Evolutionary conservation across 805 yeast species (phyloP), one percentile per base, ranked within the genome.

Genomic region (Ogataea henricii): DNA sequence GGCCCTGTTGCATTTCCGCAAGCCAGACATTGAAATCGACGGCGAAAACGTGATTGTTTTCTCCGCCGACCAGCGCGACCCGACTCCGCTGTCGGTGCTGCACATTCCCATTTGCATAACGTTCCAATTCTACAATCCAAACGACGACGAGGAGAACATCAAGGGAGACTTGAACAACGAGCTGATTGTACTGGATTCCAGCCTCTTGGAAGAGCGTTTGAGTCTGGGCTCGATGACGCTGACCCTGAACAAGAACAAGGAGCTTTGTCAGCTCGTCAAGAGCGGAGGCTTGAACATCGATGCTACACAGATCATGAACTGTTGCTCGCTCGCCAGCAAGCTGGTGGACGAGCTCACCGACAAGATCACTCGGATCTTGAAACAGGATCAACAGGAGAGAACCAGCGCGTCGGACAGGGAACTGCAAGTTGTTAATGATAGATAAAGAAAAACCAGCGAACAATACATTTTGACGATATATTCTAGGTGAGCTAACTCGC

Each of bases 61-160:
- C 62, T 78, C 83, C 25, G 61, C 80, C 21, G 80, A 83, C 23
- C 96, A 92, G 58, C 78, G 96, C 49, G 90, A 87, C 38, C 97
- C 97, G 0, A 89, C 89, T 1, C 85, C 92, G 25, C 73, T 92
- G 47, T 85, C 95, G 37, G 79, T 92, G 6, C 69, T 94, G 50
- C 98, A 94, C 64, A 79, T 89, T 3, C 99, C 99, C 1, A 78
- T 92, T 39, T 89, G 96, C 67, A 82, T 89, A 4, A 85, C 96
- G 0, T 91, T 87, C 68, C 85, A 89, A n/a, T 87, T 92, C 59
- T 89, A 80, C 72, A 85, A 87, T 56, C 85, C 88, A 4, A 67
- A 60, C 47, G 83, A 76, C 40, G 74, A 76, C 30, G 91, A 84
- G 53, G 83, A 81, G 58, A 85, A 83, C 59, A 79, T 85, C 51